Percentiles rank a stretch among this genome's conserved stretches.
These are phyloP conservation scores for Chamaecrista fasciculata DNA, from an alignment of 306 rosid species.

Conservation along the genomic window DNA sequence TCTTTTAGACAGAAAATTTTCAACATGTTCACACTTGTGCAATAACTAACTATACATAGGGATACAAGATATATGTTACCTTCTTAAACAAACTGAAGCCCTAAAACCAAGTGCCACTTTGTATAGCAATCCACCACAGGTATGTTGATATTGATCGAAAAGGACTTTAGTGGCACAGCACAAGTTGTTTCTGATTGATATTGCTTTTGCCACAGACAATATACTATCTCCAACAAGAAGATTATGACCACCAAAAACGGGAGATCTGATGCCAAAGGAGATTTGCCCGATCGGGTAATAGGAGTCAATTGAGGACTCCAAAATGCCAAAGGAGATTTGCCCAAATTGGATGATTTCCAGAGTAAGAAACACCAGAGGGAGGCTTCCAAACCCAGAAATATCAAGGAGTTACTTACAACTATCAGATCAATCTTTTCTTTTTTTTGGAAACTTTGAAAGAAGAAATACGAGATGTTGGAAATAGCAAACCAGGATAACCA, in stretches of 20 bases:
- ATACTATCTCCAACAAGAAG: constrained; percentile 41
- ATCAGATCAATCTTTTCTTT: not conserved
- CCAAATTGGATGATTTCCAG: constrained; percentile 53
- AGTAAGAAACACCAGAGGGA: constrained; percentile 39
- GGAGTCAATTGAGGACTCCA: constrained; percentile 55
- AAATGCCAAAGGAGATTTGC: constrained; percentile 99
- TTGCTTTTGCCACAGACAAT: constrained; percentile 36
- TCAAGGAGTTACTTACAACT: constrained; percentile 31
- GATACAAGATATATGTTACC: constrained; percentile 38
- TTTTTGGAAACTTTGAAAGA: constrained; percentile 6
- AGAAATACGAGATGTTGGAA: constrained; percentile 18
- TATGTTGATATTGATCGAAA: constrained; percentile 29
- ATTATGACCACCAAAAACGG: constrained; percentile 43
- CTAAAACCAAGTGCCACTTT: constrained; percentile 19
- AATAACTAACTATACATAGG: constrained; percentile 23
- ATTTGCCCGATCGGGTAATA: constrained; percentile 52
- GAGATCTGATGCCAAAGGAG: constrained; percentile 63
- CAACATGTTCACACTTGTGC: constrained; percentile 15
- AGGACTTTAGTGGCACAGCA: constrained; percentile 20
- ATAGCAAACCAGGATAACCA: constrained; percentile 25
- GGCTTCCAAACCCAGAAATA: constrained; percentile 44
- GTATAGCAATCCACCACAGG: constrained; percentile 28
- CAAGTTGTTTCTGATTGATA: constrained; percentile 37
- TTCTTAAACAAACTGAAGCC: constrained; percentile 39
- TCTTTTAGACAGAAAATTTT: constrained; percentile 14